Evolutionary conservation across 306 rosid genomes (phyloP).

Genomic region (Styphnolobium japonicum): DNA sequence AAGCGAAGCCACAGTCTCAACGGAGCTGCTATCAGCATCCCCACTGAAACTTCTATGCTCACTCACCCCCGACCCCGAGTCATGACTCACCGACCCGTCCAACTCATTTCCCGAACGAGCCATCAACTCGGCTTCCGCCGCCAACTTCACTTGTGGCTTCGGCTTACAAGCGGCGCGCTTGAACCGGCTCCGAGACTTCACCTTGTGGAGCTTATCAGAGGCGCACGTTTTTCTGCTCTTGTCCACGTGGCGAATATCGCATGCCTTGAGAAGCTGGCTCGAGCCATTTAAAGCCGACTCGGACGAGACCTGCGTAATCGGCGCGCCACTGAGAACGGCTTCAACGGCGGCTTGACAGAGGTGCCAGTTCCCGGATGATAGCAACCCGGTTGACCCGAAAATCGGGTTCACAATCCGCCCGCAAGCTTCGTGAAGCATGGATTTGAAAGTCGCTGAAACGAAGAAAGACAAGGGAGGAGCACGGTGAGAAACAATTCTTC

Average conservation of each 20-base stretch:
- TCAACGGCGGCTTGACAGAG: slow-evolving; percentile 61
- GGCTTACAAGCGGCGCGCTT: slow-evolving; percentile 32
- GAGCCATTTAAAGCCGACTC: no score
- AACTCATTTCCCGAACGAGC: background rate
- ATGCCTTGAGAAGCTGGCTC: no score
- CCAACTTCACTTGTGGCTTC: slow-evolving; percentile 21
- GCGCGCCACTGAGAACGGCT: slow-evolving; percentile 56
- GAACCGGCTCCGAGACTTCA: slow-evolving; percentile 28
- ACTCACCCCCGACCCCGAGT: slow-evolving; percentile 37
- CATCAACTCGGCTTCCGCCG: no score
- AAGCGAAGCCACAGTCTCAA: slow-evolving; percentile 30
- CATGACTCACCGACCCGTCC: slow-evolving; percentile 22
- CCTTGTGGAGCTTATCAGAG: slow-evolving; percentile 25
- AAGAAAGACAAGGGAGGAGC: no score
- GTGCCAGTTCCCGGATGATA: slow-evolving; percentile 55
- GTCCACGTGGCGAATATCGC: slow-evolving; percentile 59
- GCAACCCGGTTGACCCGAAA: slow-evolving; percentile 53
- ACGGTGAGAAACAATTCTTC: no score
- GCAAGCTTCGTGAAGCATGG: slow-evolving; percentile 63
- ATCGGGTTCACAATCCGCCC: slow-evolving; percentile 62
- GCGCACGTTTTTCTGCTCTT: slow-evolving; percentile 13
- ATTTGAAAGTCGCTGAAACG: slow-evolving; percentile 45
- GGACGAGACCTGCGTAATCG: slow-evolving; percentile 40
- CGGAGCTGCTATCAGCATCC: slow-evolving; percentile 31
- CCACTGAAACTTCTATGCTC: no score